These are phyloP conservation scores for Agroathelia rolfsii DNA, from an alignment of 1,284 basidiomycete species.

Conservation along the genomic window DNA sequence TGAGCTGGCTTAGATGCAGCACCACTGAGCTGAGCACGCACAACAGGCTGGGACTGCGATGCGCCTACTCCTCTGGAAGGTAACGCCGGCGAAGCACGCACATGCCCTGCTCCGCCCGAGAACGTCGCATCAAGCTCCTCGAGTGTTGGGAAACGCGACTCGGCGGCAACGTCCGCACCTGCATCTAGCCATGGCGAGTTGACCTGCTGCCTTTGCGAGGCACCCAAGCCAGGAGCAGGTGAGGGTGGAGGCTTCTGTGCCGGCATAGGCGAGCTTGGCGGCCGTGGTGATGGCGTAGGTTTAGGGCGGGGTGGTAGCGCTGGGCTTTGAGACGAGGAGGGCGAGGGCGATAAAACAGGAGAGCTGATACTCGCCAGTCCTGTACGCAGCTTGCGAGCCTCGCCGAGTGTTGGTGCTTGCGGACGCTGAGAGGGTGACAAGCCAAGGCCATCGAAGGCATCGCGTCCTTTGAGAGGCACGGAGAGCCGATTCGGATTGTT, in stretches of 20 bases:
- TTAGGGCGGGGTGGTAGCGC: slow-evolving; percentile 42
- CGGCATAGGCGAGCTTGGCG: slow-evolving; percentile 20
- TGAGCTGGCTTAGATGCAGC: slow-evolving; percentile 16
- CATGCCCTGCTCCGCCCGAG: slow-evolving; percentile 11
- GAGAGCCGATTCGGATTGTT: slow-evolving; percentile 8
- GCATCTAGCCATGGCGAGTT: too few relatives aligned
- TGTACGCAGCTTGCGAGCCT: slow-evolving; percentile 60
- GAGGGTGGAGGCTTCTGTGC: slow-evolving; percentile 17
- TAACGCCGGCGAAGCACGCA: too few relatives aligned
- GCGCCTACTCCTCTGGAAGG: neutral
- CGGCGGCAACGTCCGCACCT: neutral
- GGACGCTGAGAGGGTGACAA: slow-evolving; percentile 32
- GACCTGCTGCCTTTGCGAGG: too few relatives aligned
- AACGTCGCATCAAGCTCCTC: slow-evolving; percentile 4
- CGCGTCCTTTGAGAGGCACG: slow-evolving; percentile 32
- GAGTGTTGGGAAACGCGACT: slow-evolving; percentile 2
- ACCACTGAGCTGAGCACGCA: slow-evolving; percentile 8
- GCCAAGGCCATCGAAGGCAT: slow-evolving; percentile 72
- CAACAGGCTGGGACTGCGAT: slow-evolving; percentile 12
- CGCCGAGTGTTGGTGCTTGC: slow-evolving; percentile 58
- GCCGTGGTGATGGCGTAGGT: slow-evolving; percentile 24
- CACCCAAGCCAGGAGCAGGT: too few relatives aligned
- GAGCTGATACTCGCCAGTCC: slow-evolving; percentile 43
- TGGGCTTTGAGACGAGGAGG: slow-evolving; percentile 16
- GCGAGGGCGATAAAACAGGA: slow-evolving; percentile 18